Evolutionary conservation across 2,329 filamentous ascomycete genomes (phyloP), one percentile per base, ranked within the genome.

Genomic region (Fusarium hainanense): DNA sequence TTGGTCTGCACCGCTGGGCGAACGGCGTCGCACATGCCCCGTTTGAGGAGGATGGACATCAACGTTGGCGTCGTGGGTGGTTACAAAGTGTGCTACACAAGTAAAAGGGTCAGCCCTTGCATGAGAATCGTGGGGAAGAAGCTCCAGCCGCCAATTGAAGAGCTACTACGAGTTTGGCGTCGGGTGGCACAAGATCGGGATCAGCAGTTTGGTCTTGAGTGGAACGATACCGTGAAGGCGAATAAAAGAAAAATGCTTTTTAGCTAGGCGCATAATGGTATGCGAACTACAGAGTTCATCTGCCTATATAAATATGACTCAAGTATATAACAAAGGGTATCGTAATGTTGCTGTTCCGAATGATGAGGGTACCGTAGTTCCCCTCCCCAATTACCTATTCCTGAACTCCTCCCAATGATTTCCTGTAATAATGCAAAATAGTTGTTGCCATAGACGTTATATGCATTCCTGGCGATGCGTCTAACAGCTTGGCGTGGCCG

Each of bases 331-430:
- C 46, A 59, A 54, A 48, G 63, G 61, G 61, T 66, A 66, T 66
- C 63, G 54, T 25, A 42, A 51, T 66, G 18, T 60, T 49, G 46
- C 62, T 65, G n/a, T 43, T 37, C 41, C 52, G 28, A 46, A 16
- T 27, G 30, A 30, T 23, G 8, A 25, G 54, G 61, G 61, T 66
- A 13, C 54, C 48, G 54, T 67, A 37, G 37, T 59, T 46, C 13
- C 60, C 61, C 20, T 28, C n/a, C 4, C 13, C 40, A 41, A 59
- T 48, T 21, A 30, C 34, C 23, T 28, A 20, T 48, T 41, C 63
- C 63, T 54, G 13, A 66, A 66, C 63, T 66, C 61, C 63, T 66
- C 48, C 47, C 47, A 41, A 66, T 66, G 47, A 49, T 66, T 25
- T 57, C 37, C 2, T 13, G 40, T 34, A 20, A 8, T 56, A 25